These are phyloP conservation scores for Coelastrella sp. DNA, from an alignment of 139 green algal species.

Conservation along the genomic window DNA sequence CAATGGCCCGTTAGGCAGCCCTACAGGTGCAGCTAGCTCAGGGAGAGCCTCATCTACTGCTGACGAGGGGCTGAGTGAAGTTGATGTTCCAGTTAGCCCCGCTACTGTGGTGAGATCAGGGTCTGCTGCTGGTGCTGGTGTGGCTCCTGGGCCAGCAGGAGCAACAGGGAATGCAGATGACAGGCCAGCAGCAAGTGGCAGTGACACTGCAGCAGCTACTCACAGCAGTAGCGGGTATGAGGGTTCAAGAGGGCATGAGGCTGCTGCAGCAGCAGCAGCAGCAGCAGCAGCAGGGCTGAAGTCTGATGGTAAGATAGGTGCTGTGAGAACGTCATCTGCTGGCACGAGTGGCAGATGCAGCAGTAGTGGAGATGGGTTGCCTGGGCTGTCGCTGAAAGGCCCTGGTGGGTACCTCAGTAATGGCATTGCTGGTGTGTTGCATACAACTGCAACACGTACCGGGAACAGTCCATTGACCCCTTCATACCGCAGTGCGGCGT, in stretches of 20 bases:
- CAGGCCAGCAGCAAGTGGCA: no score
- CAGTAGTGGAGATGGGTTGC: slow-evolving; percentile 40
- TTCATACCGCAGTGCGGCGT: slow-evolving; percentile 19
- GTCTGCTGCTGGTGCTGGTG: slow-evolving; percentile 1
- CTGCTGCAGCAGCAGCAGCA: background rate
- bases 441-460: background rate
- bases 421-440: slow-evolving; percentile 24
- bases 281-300: background rate
- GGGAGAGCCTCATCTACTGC: background rate
- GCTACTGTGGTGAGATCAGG: background rate
- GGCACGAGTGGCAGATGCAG: slow-evolving; percentile 41
- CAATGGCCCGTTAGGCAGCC: background rate
- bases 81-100: background rate
- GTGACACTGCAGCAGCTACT: background rate
- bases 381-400: background rate
- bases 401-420: slow-evolving; percentile 1
- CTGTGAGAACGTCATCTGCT: background rate
- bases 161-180: no score
- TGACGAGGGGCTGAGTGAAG: background rate
- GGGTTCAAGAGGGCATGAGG: background rate
- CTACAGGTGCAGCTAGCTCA: background rate
- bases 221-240: slow-evolving; percentile 21
- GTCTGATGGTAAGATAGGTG: no score
- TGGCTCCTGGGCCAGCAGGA: background rate
- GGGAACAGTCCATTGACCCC: background rate